phyloP scores from a whole-genome alignment of 2,329 filamentous ascomycete species.

The Neonectria hederae region DNA sequence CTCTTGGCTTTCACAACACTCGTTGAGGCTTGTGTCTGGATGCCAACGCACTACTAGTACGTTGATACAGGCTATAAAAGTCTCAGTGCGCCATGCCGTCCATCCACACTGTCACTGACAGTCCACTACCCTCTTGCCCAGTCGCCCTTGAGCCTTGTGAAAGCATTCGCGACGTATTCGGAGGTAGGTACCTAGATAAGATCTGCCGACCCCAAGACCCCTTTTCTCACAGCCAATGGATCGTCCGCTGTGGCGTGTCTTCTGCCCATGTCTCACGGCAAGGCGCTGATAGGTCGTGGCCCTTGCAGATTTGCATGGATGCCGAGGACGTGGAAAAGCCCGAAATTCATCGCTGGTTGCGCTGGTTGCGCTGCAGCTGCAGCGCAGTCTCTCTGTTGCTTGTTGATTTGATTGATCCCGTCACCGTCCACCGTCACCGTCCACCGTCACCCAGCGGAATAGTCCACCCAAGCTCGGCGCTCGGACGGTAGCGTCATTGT shows the following conservation, averaged over 20 bases:
- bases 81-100: conserved; percentile 3
- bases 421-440: too few species aligned
- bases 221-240: conserved; percentile 35
- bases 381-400: conserved; percentile 3
- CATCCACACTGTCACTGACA: not conserved
- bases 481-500: conserved; percentile 28
- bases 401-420: not conserved
- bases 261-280: conserved; percentile 33
- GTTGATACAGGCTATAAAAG: conserved; percentile 2
- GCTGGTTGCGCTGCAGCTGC: conserved; percentile 12
- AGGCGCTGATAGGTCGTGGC: conserved; percentile 40
- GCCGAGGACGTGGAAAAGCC: conserved; percentile 19
- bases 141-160: conserved; percentile 1
- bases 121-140: not conserved
- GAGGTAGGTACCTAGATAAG: conserved; percentile 4
- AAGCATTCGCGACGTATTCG: conserved; percentile 2
- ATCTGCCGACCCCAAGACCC: conserved; percentile 29
- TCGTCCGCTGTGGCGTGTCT: conserved; percentile 32
- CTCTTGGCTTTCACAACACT: not conserved
- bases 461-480: conserved; percentile 17
- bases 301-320: conserved; percentile 43
- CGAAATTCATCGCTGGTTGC: conserved; percentile 22
- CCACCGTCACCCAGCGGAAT: not conserved
- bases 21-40: not conserved
- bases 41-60: not conserved